Conservation (phyloP, 495 filamentous ascomycete species). For the Hypomontagnella monticulosa region DNA sequence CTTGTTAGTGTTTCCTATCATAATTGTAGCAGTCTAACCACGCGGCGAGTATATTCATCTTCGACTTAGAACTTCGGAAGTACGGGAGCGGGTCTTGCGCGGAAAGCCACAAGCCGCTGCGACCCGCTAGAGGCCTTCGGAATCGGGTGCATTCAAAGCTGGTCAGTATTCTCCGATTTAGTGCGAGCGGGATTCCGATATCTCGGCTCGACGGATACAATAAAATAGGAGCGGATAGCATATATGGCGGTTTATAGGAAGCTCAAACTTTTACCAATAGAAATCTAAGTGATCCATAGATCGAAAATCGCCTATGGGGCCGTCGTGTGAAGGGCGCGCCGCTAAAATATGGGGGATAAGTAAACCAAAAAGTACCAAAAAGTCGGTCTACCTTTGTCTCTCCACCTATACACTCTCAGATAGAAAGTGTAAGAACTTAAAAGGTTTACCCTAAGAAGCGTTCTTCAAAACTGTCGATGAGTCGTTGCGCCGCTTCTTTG, state of each 20-base stretch:
- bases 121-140: no score
- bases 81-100: no score
- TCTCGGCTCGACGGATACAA: no score
- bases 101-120: no score
- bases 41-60: no score
- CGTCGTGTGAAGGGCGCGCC: conserved; percentile 12
- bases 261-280: conserved; percentile 11
- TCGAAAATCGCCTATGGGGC: background rate
- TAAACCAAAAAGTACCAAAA: conserved; percentile 6
- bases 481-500: background rate
- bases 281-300: background rate
- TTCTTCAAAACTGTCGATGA: background rate
- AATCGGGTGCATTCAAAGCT: no score
- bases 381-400: conserved; percentile 25
- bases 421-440: conserved; percentile 21
- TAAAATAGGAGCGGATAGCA: no score
- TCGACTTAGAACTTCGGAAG: no score
- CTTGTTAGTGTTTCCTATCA: no score
- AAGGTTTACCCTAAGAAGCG: background rate
- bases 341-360: conserved; percentile 16
- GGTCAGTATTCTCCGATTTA: no score
- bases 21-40: no score
- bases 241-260: background rate
- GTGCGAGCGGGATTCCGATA: background rate
- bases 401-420: conserved; percentile 30